Percentiles rank a stretch among this genome's conserved stretches.
phyloP scores from a whole-genome alignment of 2,329 filamentous ascomycete species.

The Alternaria alternata region DNA sequence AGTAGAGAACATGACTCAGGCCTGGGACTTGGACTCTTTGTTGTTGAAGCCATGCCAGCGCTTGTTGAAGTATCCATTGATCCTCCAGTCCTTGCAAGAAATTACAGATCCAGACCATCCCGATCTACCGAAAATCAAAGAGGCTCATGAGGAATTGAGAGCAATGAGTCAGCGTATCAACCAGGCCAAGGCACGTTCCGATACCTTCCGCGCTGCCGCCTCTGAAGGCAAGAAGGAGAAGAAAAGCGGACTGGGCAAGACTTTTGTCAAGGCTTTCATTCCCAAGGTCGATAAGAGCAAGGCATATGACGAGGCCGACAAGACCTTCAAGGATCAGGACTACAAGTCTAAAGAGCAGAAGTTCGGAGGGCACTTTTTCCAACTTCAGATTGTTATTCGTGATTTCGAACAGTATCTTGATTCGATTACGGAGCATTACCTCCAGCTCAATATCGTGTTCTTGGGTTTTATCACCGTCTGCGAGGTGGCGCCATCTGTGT shows the following conservation, averaged over 20 bases:
- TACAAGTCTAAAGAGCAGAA: slow-evolving; percentile 84
- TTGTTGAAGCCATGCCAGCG: slow-evolving; percentile 97
- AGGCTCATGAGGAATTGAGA: slow-evolving; percentile 74
- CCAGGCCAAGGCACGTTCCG: slow-evolving; percentile 92
- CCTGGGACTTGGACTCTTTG: slow-evolving; percentile 95
- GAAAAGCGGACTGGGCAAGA: slow-evolving; percentile 65
- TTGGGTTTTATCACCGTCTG: slow-evolving; percentile 85
- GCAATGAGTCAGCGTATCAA: slow-evolving; percentile 77
- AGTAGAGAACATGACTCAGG: slow-evolving; percentile 88
- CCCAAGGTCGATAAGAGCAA: slow-evolving; percentile 87
- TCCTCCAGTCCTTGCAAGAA: slow-evolving; percentile 81
- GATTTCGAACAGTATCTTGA: slow-evolving; percentile 93
- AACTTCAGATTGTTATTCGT: slow-evolving; percentile 88
- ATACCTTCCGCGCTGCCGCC: slow-evolving; percentile 68
- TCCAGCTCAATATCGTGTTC: slow-evolving; percentile 81
- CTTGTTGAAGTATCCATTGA: slow-evolving; percentile 89
- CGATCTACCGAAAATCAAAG: slow-evolving; percentile 75
- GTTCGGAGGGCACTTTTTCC: slow-evolving; percentile 91
- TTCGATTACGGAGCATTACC: slow-evolving; percentile 80
- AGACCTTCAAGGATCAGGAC: slow-evolving; percentile 76
- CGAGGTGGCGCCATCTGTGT: slow-evolving; percentile 64
- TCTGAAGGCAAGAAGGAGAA: slow-evolving; percentile 49
- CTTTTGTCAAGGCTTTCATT: slow-evolving; percentile 86
- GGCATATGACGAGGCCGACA: slow-evolving; percentile 70
- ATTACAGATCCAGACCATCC: slow-evolving; percentile 84